A percentile compares a stretch with the other conserved stretches of the same genome.
Conservation (phyloP, 2,329 filamentous ascomycete species). For the Dissoconium aciculare region DNA sequence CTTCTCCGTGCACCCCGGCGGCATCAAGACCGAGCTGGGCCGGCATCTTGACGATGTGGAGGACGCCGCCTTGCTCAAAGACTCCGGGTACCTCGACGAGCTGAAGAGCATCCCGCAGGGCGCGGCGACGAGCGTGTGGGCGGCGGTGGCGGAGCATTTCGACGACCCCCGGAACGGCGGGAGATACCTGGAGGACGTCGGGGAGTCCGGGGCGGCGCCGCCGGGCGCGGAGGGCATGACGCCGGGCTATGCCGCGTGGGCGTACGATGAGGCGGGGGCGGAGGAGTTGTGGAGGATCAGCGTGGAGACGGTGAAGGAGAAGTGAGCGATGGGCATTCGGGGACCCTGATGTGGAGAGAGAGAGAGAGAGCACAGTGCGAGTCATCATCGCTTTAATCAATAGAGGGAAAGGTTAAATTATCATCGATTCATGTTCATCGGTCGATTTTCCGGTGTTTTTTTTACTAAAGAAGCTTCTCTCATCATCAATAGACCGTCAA, state of each 20-base stretch:
- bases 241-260: constrained; percentile 22
- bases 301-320: constrained; percentile 8
- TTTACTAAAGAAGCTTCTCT: too few species aligned
- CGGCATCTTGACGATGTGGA: constrained; percentile 9
- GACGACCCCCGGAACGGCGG: constrained; percentile 34
- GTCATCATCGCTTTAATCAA: too few species aligned
- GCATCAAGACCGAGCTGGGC: constrained; percentile 22
- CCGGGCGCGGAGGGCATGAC: constrained; percentile 6
- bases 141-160: constrained; percentile 28
- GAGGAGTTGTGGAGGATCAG: constrained; percentile 27
- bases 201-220: constrained; percentile 1
- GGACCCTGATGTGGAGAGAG: too few species aligned
- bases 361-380: too few species aligned
- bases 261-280: constrained; percentile 28
- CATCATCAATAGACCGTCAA: constrained; percentile 33
- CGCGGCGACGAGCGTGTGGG: constrained; percentile 35
- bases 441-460: too few species aligned
- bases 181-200: constrained; percentile 29
- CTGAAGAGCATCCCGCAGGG: constrained; percentile 30
- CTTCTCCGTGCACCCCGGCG: constrained; percentile 33
- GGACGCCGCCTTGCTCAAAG: constrained; percentile 10
- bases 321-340: too few species aligned
- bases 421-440: too few species aligned
- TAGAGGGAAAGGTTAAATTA: too few species aligned
- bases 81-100: constrained; percentile 6